Evolutionary conservation across 2,329 filamentous ascomycete species (phyloP).

Genomic region (Didymella glomerata): DNA sequence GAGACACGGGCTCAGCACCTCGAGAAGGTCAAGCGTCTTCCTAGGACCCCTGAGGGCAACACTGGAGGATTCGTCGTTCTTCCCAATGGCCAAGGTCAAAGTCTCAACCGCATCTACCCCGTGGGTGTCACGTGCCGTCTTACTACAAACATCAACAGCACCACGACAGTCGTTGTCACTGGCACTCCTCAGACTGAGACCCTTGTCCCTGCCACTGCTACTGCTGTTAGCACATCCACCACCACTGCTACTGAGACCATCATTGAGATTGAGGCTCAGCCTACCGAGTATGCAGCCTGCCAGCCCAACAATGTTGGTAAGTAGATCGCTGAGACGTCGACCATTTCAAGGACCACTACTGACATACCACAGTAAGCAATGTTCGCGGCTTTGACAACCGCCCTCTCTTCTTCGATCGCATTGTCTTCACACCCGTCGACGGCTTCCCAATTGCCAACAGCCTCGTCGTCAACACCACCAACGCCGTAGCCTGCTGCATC

Average conservation of each 20-base stretch:
- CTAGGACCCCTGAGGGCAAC: conserved; percentile 27
- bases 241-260: conserved; percentile 30
- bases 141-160: conserved; percentile 30
- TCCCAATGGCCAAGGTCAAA: conserved; percentile 22
- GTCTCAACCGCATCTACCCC: conserved; percentile 26
- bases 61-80: conserved; percentile 29
- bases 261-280: conserved; percentile 20
- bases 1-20: conserved; percentile 16
- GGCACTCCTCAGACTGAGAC: conserved; percentile 24
- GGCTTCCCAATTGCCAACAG: conserved; percentile 39
- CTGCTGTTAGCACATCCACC: conserved; percentile 27
- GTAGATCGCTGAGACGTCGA: not conserved
- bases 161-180: conserved; percentile 22
- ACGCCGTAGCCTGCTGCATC: conserved; percentile 33
- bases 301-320: conserved; percentile 37
- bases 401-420: conserved; percentile 32
- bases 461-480: conserved; percentile 25
- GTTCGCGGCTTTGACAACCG: conserved; percentile 26
- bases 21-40: conserved; percentile 26
- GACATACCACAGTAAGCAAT: conserved; percentile 27
- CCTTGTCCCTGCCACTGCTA: conserved; percentile 24
- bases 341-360: not conserved
- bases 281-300: conserved; percentile 37
- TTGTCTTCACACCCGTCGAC: conserved; percentile 28
- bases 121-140: conserved; percentile 29